Evolutionary conservation across 2,329 filamentous ascomycete genomes (phyloP).

Genomic region (Fusarium sp.): DNA sequence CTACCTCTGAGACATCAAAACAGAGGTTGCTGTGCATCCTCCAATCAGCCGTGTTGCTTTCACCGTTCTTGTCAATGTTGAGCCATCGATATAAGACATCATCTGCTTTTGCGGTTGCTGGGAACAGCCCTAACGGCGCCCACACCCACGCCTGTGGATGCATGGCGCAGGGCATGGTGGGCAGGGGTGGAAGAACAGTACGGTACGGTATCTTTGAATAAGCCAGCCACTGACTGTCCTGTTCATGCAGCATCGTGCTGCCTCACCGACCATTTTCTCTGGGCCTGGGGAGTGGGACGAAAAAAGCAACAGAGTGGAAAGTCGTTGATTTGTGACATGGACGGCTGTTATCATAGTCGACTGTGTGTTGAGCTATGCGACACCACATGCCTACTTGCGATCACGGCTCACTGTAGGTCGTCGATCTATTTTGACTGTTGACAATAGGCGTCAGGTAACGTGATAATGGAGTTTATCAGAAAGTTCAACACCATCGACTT

Average conservation of each 20-base stretch:
- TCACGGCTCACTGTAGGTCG: constrained; percentile 2
- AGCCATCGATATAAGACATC: constrained; percentile 21
- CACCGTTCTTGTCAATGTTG: constrained; percentile 44
- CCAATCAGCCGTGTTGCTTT: constrained; percentile 47
- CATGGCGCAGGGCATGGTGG: constrained; percentile 42
- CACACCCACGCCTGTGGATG: constrained; percentile 45
- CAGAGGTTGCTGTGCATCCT: constrained; percentile 17
- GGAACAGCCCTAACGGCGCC: constrained; percentile 47
- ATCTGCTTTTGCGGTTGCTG: constrained; percentile 35
- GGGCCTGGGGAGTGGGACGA: constrained; percentile 35
- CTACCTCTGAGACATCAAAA: constrained; percentile 25
- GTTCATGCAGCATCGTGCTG: constrained; percentile 52
- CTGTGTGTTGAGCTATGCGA: neutral
- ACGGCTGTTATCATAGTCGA: constrained; percentile 28
- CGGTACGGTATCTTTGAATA: constrained; percentile 39
- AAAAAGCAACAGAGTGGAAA: constrained; percentile 40
- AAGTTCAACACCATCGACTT: constrained; percentile 10
- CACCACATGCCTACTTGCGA: neutral
- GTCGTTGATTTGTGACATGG: constrained; percentile 24
- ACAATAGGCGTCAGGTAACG: neutral
- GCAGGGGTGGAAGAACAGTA: constrained; percentile 39
- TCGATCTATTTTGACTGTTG: constrained; percentile 8
- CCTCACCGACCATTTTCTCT: constrained; percentile 51
- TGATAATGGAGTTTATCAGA: constrained; percentile 14
- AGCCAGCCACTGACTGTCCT: constrained; percentile 50